Evolutionary conservation across 768 basidiomycete species (phyloP), one percentile per base, ranked within the genome.

Genomic region (Lactarius pseudohatsudake): DNA sequence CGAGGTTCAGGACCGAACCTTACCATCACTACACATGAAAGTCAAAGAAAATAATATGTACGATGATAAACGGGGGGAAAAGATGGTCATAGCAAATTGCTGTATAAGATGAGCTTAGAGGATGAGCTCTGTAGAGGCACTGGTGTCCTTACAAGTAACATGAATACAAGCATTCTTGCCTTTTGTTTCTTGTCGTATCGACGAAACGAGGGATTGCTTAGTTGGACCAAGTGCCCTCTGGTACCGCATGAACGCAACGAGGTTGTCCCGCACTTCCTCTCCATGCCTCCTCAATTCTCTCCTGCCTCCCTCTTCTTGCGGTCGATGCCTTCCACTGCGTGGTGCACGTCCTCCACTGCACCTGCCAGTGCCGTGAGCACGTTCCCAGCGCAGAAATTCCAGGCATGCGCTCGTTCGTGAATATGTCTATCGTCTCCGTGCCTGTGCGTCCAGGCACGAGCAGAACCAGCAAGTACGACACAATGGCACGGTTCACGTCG

Each of bases 401-500:
- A 0, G 88, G 82, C 62, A 85, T 75, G 9, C 77, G 81, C 76
- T 98, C 95, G 77, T 98, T 94, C 4, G 94, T 92, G 75, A 91
- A 98, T 60, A 96, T 92, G 74, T 97, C 95, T 60, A 90, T 79
- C 0, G 89, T 83, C 74, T 95, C 92, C 0, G 85, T 83, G 62
- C 81, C 82, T 61, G 79, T 77, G 26, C 79, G 73, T 5, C 74
- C 72, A 7, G 76, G 71, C 5, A 76, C 70, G 15, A 91, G 78
- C 22, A 89, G 76, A 20, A 85, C 85, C 20, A 94, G 72, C 13
- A 93, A 73, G 74, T 89, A 91, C 50, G 79, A 75, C 3, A 89
- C 79, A 61, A 93, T 91, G 40, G 80, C 87, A 74, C 81, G 78
- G 75, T 93, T 96, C 57, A 83, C 84, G 13, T 87, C 85, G 36